Evolutionary conservation across 2,329 filamentous ascomycete species (phyloP).

Genomic region (Cercospora citrullina): DNA sequence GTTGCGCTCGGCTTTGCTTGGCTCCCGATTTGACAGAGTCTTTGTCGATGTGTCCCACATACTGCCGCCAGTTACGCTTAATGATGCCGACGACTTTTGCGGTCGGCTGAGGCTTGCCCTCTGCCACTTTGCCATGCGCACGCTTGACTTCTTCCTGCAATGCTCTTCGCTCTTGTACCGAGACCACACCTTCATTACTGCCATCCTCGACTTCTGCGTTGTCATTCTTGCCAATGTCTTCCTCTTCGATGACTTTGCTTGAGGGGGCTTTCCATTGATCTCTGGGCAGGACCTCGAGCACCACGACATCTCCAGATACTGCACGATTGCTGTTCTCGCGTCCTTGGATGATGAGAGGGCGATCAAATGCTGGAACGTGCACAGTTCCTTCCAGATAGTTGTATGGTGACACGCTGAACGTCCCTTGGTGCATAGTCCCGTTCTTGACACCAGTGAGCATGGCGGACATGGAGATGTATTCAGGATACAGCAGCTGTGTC

Average conservation of each 20-base stretch:
- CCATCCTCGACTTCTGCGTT: constrained; percentile 87
- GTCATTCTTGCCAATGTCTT: constrained; percentile 86
- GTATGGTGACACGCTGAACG: constrained; percentile 95
- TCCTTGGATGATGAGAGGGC: constrained; percentile 81
- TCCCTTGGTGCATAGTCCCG: constrained; percentile 86
- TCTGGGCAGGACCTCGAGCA: constrained; percentile 87
- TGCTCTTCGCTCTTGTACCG: constrained; percentile 80
- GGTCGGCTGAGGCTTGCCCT: constrained; percentile 82
- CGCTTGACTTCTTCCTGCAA: constrained; percentile 89
- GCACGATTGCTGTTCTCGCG: constrained; percentile 95
- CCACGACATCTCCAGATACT: constrained; percentile 87
- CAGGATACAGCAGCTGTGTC: constrained; percentile 76
- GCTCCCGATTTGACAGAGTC: constrained; percentile 74
- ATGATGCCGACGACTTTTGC: constrained; percentile 88
- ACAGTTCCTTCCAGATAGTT: constrained; percentile 96
- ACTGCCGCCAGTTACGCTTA: constrained; percentile 97
- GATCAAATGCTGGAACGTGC: constrained; percentile 85
- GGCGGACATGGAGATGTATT: constrained; percentile 85
- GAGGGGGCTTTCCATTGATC: constrained; percentile 97
- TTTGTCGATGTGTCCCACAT: constrained; percentile 91
- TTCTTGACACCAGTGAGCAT: constrained; percentile 92
- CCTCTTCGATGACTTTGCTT: constrained; percentile 93
- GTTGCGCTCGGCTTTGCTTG: constrained; percentile 78
- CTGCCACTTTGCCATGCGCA: constrained; percentile 72
- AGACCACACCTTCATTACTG: constrained; percentile 70